Percentiles rank a stretch among this genome's conserved stretches.
Conservation (phyloP, 306 rosid genomes). For the Prunus fruticosa region DNA sequence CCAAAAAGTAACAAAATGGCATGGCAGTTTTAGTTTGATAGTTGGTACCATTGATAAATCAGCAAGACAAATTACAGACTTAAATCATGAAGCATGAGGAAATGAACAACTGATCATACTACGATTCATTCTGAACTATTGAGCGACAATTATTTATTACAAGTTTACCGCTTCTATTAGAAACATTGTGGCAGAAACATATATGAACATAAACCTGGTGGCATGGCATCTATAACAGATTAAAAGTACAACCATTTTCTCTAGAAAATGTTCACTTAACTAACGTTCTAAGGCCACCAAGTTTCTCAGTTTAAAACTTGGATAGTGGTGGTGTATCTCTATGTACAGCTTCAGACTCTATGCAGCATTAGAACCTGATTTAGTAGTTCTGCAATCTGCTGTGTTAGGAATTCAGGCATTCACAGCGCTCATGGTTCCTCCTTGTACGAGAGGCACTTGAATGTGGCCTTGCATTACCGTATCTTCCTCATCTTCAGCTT, state of each 20-base stretch:
- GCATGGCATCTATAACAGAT: not conserved
- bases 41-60: too few relatives aligned
- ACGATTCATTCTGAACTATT: too few relatives aligned
- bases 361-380: conserved; percentile 1
- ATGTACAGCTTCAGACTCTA: conserved; percentile 4
- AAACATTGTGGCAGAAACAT: too few relatives aligned
- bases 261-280: not conserved
- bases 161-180: not conserved
- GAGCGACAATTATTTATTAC: not conserved
- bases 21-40: too few relatives aligned
- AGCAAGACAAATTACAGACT: too few relatives aligned
- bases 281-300: not conserved
- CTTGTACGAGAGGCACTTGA: conserved; percentile 21
- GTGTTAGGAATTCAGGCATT: conserved; percentile 15
- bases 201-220: not conserved
- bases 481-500: conserved; percentile 48
- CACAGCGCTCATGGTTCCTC: conserved; percentile 20
- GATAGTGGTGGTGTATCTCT: not conserved
- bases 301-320: not conserved
- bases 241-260: not conserved
- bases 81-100: too few relatives aligned
- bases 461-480: conserved; percentile 14
- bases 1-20: too few relatives aligned
- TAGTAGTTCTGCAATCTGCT: not conserved
- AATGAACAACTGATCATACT: not conserved